Conservation (phyloP, 352 stramenopile species). For the Chrysophaeum taylorii region DNA sequence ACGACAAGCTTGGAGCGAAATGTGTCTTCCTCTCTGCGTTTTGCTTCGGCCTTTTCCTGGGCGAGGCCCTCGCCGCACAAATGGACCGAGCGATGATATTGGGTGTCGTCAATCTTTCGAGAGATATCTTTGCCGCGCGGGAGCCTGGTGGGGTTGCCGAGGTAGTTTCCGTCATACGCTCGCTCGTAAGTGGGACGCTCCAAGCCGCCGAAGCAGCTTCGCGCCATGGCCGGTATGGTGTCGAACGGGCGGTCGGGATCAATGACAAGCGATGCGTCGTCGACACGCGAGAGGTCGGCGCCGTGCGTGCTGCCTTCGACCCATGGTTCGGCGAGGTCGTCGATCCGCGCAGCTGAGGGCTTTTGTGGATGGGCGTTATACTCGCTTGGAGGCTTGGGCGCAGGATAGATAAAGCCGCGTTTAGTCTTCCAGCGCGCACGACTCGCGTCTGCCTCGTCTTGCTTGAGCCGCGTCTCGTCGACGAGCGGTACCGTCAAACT, state of each 20-base stretch:
- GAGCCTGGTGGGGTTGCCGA: slow-evolving; percentile 26
- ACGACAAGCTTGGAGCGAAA: slow-evolving; percentile 69
- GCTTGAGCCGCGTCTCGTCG: slow-evolving; percentile 37
- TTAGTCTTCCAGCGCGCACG: slow-evolving; percentile 63
- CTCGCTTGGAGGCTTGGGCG: slow-evolving; percentile 48
- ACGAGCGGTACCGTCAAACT: slow-evolving; percentile 49
- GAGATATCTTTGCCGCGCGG: slow-evolving; percentile 20
- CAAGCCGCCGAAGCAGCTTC: slow-evolving; percentile 67
- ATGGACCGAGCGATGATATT: slow-evolving; percentile 42
- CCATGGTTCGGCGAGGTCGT: slow-evolving; percentile 65
- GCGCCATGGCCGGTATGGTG: slow-evolving; percentile 61
- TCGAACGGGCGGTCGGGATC: slow-evolving; percentile 46
- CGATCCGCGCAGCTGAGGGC: slow-evolving; percentile 58
- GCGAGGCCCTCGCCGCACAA: slow-evolving; percentile 55
- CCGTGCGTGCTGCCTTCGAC: slow-evolving; percentile 64
- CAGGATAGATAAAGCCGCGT: slow-evolving; percentile 70
- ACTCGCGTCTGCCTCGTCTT: slow-evolving; percentile 36
- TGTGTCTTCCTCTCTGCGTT: slow-evolving; percentile 44
- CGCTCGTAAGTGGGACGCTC: slow-evolving; percentile 45
- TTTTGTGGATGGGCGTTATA: slow-evolving; percentile 57
- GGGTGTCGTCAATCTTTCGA: slow-evolving; percentile 54
- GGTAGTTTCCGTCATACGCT: slow-evolving; percentile 28
- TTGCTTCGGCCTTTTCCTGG: slow-evolving; percentile 51
- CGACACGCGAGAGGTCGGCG: slow-evolving; percentile 21
- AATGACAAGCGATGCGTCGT: slow-evolving; percentile 12